phyloP scores from a whole-genome alignment of 148 eudicot species.

The Heliamphora exappendiculata region DNA sequence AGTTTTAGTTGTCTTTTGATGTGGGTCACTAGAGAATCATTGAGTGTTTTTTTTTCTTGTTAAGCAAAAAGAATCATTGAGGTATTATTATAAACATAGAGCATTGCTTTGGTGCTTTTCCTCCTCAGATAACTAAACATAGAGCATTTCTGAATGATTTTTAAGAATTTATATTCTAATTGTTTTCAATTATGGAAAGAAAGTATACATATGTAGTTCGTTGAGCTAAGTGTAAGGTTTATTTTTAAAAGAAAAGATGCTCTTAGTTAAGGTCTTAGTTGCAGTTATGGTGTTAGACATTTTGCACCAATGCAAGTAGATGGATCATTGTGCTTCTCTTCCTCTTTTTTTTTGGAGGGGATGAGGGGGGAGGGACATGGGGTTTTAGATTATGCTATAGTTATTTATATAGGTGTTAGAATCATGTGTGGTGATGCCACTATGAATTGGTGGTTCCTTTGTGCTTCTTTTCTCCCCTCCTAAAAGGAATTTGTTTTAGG shows the following conservation, averaged over 20 bases:
- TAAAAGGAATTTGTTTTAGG: not conserved
- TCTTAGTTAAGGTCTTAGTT: not conserved
- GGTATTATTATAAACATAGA: not conserved
- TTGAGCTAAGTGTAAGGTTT: not conserved
- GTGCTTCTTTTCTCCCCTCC: not conserved
- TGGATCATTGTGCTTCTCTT: too few relatives aligned
- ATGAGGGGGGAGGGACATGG: not conserved
- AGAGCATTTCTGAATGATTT: not conserved
- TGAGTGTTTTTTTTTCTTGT: too few relatives aligned
- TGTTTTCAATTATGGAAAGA: not conserved
- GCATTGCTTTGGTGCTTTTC: not conserved
- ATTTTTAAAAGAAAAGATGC: not conserved
- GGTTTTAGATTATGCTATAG: not conserved
- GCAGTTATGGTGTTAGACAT: not conserved
- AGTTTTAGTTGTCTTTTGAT: not conserved
- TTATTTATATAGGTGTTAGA: not conserved
- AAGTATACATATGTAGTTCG: not conserved
- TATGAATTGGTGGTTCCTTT: not conserved
- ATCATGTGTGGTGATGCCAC: not conserved
- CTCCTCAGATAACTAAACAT: not conserved
- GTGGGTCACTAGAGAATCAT: not conserved
- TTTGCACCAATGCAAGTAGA: too few relatives aligned
- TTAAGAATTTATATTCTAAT: not conserved
- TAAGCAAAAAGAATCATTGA: not conserved
- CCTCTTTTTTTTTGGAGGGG: not conserved